Evolutionary conservation across 371 early-diverging fungal species (phyloP), one percentile per base, ranked within the genome.

Genomic region (Amoeboaphelidium protococcarum): DNA sequence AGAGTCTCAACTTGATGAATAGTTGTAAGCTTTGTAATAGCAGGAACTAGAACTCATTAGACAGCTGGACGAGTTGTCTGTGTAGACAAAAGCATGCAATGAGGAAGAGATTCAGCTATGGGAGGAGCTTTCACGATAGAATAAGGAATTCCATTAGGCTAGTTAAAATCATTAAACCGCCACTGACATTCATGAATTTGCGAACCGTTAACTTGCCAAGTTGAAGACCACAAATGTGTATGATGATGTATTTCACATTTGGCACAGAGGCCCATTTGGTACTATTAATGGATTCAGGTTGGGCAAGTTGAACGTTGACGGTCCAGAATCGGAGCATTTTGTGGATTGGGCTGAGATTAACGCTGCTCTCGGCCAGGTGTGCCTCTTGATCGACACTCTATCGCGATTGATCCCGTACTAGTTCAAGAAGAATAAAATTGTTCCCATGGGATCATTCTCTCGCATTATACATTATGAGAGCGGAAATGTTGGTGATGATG

Each of bases 281-380:
- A 85, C 83, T 0, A 91, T 91, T 59, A 88, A 89, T 56, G 90
- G 88, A 0, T 82, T 85, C 48, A 65, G 94, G 13, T 59, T 92
- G 40, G 94, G 94, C 13, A 69, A 85, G 24, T 60, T 85, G 2
- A 73, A 77, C 2, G 63, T 66, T 0, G 72, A 79, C n/a, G n/a
- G n/a, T n/a, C n/a, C n/a, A n/a, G n/a, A n/a, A n/a, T n/a, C n/a
- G n/a, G n/a, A n/a, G n/a, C 24, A 24, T 26, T 47, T 72, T 68
- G 76, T 89, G 23, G 85, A 83, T 27, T 94, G 94, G 94, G 68
- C 61, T 23, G 94, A 94, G 61, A 87, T 94, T 48, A 94, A 94
- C 61, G 90, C 94, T 0, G 94, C 85, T 0, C 78, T 87, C 81
- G 94, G 91, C 2, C 89, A 89, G 51, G 73, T 83, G 0, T 49